Percentiles rank a stretch among this genome's conserved stretches.
Conservation (phyloP, 2,329 filamentous ascomycete species). For the Penicillium sp. region DNA sequence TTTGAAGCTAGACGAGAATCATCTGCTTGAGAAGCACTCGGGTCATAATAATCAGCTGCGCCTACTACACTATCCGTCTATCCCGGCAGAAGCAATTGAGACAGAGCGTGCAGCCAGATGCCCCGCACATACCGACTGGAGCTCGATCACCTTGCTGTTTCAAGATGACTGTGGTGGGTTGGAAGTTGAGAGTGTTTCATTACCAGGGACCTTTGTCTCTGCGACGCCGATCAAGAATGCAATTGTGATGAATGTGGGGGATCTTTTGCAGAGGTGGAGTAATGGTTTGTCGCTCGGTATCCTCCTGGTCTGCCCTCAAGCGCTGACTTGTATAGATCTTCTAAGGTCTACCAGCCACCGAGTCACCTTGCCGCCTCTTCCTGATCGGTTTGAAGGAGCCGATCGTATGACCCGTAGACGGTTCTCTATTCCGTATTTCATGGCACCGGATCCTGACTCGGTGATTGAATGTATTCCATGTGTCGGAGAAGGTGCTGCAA, state of each 20-base stretch:
- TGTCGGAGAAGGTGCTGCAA: conserved; percentile 44
- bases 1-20: conserved; percentile 47
- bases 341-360: conserved; percentile 57
- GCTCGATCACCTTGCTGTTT: conserved; percentile 55
- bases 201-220: conserved; percentile 43
- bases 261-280: conserved; percentile 52
- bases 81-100: conserved; percentile 47
- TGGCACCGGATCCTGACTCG: conserved; percentile 51
- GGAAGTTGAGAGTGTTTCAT: conserved; percentile 49
- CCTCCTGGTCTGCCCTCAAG: neutral
- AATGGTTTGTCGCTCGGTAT: conserved; percentile 41
- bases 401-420: conserved; percentile 51
- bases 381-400: conserved; percentile 40
- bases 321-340: conserved; percentile 38
- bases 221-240: conserved; percentile 43
- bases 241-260: conserved; percentile 52
- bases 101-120: conserved; percentile 49
- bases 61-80: conserved; percentile 59
- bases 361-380: conserved; percentile 48
- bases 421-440: conserved; percentile 63
- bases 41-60: conserved; percentile 61
- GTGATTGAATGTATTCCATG: conserved; percentile 56
- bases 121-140: conserved; percentile 57
- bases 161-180: conserved; percentile 55
- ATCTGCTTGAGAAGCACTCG: conserved; percentile 53